A percentile compares a stretch with the other conserved stretches of the same genome.
These are phyloP conservation scores for Solanum virginianum DNA, from an alignment of 257 asterid species.

Conservation along the genomic window DNA sequence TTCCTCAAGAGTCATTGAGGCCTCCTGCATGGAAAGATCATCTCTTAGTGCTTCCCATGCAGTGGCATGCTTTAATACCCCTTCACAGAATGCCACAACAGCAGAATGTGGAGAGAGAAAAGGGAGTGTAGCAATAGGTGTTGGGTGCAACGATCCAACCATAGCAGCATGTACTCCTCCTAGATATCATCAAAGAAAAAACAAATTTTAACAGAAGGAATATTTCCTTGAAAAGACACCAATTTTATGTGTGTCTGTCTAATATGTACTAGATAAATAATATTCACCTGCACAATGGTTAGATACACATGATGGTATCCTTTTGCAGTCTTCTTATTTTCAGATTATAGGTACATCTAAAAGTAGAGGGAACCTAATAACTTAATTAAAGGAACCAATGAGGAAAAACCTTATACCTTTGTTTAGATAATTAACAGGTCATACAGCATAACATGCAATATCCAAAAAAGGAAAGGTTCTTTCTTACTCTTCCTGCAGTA, in stretches of 20 bases:
- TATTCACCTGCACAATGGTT: not conserved
- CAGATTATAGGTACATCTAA: not conserved
- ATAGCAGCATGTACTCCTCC: conserved; percentile 99
- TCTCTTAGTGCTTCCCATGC: conserved; percentile 95
- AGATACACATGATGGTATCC: not conserved
- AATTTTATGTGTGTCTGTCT: not conserved
- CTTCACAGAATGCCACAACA: conserved; percentile 94
- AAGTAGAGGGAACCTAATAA: not conserved
- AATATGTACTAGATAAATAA: not conserved
- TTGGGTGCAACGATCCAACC: conserved; percentile 94
- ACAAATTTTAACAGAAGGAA: not conserved
- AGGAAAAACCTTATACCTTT: not conserved
- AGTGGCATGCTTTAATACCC: conserved; percentile 78
- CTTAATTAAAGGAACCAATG: not conserved
- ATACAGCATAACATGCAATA: not conserved
- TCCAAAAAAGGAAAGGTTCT: not conserved
- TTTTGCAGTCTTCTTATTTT: not conserved
- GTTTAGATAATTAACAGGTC: not conserved
- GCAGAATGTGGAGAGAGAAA: conserved; percentile 98
- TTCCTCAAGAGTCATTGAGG: conserved; percentile 57
- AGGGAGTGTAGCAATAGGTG: conserved; percentile 87
- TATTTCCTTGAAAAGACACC: not conserved
- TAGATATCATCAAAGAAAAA: conserved; percentile 14
- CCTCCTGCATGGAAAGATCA: conserved; percentile 46
- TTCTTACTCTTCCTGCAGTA: not conserved